Evolutionary conservation across 164 flowering plant genomes (phyloP), one percentile per base, ranked within the genome.

Genomic region (Kingdonia uniflora): DNA sequence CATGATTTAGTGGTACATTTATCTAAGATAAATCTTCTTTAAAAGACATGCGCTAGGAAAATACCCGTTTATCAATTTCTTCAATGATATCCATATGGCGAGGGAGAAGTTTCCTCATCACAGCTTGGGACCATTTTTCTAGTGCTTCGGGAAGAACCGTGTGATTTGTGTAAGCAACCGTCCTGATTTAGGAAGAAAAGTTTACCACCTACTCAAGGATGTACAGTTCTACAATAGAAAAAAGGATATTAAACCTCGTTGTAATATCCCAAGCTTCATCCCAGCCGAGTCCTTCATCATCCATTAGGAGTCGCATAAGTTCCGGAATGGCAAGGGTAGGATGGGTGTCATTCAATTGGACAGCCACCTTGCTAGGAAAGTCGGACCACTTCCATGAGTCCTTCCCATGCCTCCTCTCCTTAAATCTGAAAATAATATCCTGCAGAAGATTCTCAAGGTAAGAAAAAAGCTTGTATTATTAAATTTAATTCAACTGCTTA

Each of bases 131-230:
- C 99, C 99, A 92, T 65, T 92, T 92, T 76, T 92, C 97, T 37
- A 92, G 85, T 19, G 99, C 99, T 69, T 92, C 96, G 53, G 96
- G 99, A 26, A 92, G 95, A 61, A 92, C 96, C 7, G 99, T 92
- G 72, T 92, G 99, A 68, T 92, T 92, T 58, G 99, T 92, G 57
- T 92, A 92, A 43, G 99, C 95, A 64, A 92, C 67, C 41, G 99
- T 86, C 81, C 99, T 92, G 84, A 56, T 58, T 51, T 60, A 61
- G 11, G 21, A 56, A 42, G 23, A 47, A 11, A 47, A 47, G 1
- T 23, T 29, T 29, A 29, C 35, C 6, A 29, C 6, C 35, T 8
- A 29, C 35, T 29, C 35, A 29, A 29, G 35, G 35, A 29, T 29
- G 35, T 29, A n/a, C n/a, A 29, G 35, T 29, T 29, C 35, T 8